Base-by-base conservation (phyloP, 768 basidiomycete genomes). In the Pulveroboletus sp. region DNA sequence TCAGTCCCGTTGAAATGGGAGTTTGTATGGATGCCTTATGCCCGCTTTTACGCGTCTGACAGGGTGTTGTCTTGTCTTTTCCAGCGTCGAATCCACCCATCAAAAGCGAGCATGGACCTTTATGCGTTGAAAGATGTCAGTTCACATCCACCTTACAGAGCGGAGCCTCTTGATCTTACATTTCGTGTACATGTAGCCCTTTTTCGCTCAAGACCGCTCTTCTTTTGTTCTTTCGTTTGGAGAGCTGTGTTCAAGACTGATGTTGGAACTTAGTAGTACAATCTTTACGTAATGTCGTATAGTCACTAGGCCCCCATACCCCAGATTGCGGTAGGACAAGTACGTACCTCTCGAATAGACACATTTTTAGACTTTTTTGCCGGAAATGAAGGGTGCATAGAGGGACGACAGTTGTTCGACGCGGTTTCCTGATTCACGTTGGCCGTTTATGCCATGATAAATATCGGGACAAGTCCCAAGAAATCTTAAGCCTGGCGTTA, bases 141-240 rank as follows among this genome's bases (percentile, higher is more conserved):
- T 43, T n/a, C 15, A 53, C 43, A 46, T 17, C 31, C 11, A 13
- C n/a, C n/a, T n/a, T 36, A 14, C n/a, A 39, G 17, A 27, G 3
- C 15, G 7, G 17, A 9, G 2, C 36, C 27, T 18, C 11, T 50
- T 26, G 14, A 6, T 28, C 38, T 27, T 30, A n/a, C 24, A 37
- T 46, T 57, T 58, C 41, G 5, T 58, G 38, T 58, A 18, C 36
- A 54, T 47, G 37, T 27, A 0, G 13, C 27, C 27, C 18, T 21
- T 40, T 37, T 39, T 36, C 6, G 6, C 21, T 21, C 33, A 32
- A 14, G 30, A 15, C 32, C 26, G 10, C 11, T 17, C 24, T 35
- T 35, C 31, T n/a, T 31, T 37, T 35, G 11, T 35, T 35, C 31
- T n/a, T 31, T 37, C 35, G 11, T 51, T 45, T 39, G 33, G 24